Conservation (phyloP, 2,329 filamentous ascomycete genomes). For the Biscogniauxia sp. region DNA sequence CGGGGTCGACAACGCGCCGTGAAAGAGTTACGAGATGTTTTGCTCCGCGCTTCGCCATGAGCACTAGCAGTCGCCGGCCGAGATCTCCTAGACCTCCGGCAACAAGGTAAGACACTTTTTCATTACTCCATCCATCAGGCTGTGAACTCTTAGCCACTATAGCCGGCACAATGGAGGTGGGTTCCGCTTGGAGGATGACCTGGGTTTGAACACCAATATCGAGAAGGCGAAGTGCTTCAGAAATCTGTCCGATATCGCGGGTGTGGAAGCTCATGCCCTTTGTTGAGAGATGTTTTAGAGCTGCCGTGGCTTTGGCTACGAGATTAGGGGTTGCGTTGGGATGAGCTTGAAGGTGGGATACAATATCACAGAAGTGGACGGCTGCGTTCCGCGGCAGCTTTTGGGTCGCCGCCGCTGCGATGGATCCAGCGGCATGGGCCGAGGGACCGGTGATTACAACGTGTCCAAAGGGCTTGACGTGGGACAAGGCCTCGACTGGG, state of each 20-base stretch:
- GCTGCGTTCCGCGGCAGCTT: constrained; percentile 3
- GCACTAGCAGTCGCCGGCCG: constrained; percentile 10
- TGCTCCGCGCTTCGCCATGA: constrained; percentile 17
- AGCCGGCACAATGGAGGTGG: constrained; percentile 1
- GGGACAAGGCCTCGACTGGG: neutral
- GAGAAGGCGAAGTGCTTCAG: constrained; percentile 8
- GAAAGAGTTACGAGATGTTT: constrained; percentile 17
- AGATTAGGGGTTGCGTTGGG: neutral
- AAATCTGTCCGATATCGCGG: constrained; percentile 1
- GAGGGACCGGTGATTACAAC: constrained; percentile 1
- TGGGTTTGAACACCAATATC: constrained; percentile 2
- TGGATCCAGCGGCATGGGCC: neutral
- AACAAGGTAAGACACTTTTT: constrained; percentile 14
- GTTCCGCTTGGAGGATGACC: constrained; percentile 6
- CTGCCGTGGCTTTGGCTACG: neutral
- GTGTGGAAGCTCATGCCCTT: neutral
- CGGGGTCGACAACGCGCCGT: constrained; percentile 2
- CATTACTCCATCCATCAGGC: neutral
- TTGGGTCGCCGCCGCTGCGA: neutral
- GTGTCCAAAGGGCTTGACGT: constrained; percentile 8
- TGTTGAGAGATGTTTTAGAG: neutral
- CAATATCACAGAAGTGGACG: constrained; percentile 5
- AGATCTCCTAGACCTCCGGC: constrained; percentile 21
- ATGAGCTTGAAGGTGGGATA: neutral
- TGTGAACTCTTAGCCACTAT: neutral